Evolutionary conservation across 495 filamentous ascomycete species (phyloP), one percentile per base, ranked within the genome.

Genomic region (Darksidea phi): DNA sequence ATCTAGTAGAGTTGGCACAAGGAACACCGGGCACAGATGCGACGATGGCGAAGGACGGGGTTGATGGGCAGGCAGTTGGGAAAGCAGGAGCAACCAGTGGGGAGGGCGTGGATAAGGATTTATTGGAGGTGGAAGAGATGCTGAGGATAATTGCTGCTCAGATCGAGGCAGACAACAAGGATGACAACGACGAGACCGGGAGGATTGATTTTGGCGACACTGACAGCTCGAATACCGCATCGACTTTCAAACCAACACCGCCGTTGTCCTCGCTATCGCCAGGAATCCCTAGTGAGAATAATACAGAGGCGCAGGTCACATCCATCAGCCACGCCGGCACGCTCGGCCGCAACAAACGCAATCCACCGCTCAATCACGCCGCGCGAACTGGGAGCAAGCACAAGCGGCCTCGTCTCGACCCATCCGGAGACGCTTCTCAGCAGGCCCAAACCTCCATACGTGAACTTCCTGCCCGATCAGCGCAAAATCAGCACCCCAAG

Each of bases 21-120:
- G 65, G 37, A 69, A 72, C 54, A 46, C 68, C 57, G 70, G 59
- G 18, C 4, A 32, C 4, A 71, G 68, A 45, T 56, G 65, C 51
- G 71, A 71, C 11, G 72, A 70, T 5, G 8, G 21, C 0, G 13
- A 23, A 32, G 18, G 12, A 20, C 15, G 38, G 11, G 18, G 1
- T 1, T 18, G 48, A 28, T 25, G 20, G 24, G n/a, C 5, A 34
- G 28, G 38, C 21, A 1, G 57, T 10, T 15, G 13, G n/a, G 20
- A 18, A 25, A 28, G 32, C 42, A 5, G 55, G 41, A n/a, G n/a
- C n/a, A n/a, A n/a, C n/a, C n/a, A n/a, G n/a, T n/a, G n/a, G n/a
- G n/a, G n/a, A n/a, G n/a, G n/a, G n/a, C n/a, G n/a, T 32, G 28
- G 28, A 32, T 32, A 10, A 32, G 28, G 28, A 4, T 10, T 4